Evolutionary conservation across 352 stramenopile species (phyloP).

Genomic region (Ophiocytium majus): DNA sequence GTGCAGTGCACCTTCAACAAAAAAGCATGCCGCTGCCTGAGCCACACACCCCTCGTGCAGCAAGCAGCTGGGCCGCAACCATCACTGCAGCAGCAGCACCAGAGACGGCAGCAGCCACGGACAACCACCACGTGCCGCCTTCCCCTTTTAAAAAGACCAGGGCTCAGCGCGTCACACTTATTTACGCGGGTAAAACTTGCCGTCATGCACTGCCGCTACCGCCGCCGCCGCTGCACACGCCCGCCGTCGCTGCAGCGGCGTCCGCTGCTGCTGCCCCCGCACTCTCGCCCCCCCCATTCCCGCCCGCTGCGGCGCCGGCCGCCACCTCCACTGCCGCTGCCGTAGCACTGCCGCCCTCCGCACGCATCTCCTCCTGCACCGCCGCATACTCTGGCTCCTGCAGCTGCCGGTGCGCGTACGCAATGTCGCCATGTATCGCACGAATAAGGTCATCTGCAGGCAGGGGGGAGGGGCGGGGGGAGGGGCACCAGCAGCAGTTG

Average conservation of each 20-base stretch:
- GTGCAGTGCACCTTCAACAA: neutral
- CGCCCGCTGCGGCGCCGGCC: no score
- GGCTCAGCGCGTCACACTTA: no score
- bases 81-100: neutral
- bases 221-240: no score
- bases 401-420: neutral
- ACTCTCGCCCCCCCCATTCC: no score
- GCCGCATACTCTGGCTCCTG: conserved; percentile 9
- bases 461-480: neutral
- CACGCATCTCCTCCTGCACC: neutral
- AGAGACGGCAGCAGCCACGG: neutral
- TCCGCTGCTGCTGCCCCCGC: neutral
- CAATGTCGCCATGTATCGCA: conserved; percentile 31
- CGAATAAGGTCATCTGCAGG: conserved; percentile 27
- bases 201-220: neutral
- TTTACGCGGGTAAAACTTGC: no score
- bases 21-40: neutral
- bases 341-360: neutral
- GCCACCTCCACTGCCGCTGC: neutral
- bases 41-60: no score
- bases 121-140: neutral
- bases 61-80: neutral
- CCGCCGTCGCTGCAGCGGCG: neutral
- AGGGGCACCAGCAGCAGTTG: neutral
- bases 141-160: no score